Evolutionary conservation across 768 basidiomycete species (phyloP).

Genomic region (Leccinum obscurum): DNA sequence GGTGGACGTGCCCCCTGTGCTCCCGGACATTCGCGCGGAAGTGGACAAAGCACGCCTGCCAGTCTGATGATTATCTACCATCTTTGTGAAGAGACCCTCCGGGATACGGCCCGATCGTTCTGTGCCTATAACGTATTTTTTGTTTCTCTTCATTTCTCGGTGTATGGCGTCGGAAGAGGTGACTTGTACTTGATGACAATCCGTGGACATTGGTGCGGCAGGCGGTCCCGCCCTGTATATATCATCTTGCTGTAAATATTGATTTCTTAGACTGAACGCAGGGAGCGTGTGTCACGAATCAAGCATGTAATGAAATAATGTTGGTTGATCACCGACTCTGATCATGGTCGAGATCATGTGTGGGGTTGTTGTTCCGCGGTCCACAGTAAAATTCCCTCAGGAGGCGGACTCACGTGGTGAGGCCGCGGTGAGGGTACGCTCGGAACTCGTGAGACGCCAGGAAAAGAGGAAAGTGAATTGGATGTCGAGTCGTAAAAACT

Average conservation of each 20-base stretch:
- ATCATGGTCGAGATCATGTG: not conserved
- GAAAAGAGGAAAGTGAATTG: too few relatives aligned
- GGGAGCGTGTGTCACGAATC: not conserved
- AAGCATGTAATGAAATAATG: not conserved
- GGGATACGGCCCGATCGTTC: not conserved
- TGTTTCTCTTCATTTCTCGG: not conserved
- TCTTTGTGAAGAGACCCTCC: not conserved
- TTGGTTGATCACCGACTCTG: not conserved
- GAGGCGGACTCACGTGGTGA: too few relatives aligned
- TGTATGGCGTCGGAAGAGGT: not conserved
- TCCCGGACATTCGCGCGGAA: constrained; percentile 1
- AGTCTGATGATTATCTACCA: not conserved
- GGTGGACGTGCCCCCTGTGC: constrained; percentile 11
- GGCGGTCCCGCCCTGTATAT: not conserved
- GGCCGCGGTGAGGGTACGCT: too few relatives aligned
- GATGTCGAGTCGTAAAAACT: too few relatives aligned
- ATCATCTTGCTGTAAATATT: not conserved
- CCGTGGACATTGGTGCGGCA: not conserved
- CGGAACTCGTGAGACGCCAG: too few relatives aligned
- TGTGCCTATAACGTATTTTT: not conserved
- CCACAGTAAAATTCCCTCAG: not conserved
- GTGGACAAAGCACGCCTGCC: constrained; percentile 1
- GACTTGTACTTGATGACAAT: not conserved
- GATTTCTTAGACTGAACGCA: not conserved
- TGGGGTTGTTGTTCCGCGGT: not conserved